A percentile compares a stretch with the other conserved stretches of the same genome.
phyloP scores from a whole-genome alignment of 2,329 filamentous ascomycete species.

The Ophiostoma perfectum region DNA sequence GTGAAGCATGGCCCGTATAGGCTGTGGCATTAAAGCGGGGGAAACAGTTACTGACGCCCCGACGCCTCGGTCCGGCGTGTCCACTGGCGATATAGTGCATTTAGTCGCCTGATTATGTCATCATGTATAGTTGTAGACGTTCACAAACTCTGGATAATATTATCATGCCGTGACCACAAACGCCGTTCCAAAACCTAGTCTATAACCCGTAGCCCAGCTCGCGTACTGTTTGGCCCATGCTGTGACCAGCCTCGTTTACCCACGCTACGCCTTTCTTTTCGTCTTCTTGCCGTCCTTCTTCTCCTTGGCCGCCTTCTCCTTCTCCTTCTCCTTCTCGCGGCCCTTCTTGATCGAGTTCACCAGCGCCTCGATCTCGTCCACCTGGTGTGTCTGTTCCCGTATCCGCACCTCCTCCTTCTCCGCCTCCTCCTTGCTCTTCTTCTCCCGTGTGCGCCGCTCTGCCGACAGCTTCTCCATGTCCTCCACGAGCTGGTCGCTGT shows the following conservation, averaged over 20 bases:
- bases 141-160: too few relatives aligned
- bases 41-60: not conserved
- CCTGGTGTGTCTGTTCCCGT: slow-evolving; percentile 27
- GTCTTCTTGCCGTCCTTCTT: slow-evolving; percentile 26
- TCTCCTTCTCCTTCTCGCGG: slow-evolving; percentile 30
- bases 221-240: too few relatives aligned
- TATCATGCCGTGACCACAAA: too few relatives aligned
- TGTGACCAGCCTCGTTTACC: too few relatives aligned
- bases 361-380: slow-evolving; percentile 35
- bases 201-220: too few relatives aligned
- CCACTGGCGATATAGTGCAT: not conserved
- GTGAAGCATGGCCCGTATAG: not conserved
- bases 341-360: slow-evolving; percentile 44
- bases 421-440: slow-evolving; percentile 1
- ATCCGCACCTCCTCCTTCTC: slow-evolving; percentile 32
- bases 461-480: slow-evolving; percentile 75
- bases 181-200: too few relatives aligned
- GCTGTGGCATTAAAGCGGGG: not conserved
- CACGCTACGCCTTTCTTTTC: slow-evolving; percentile 13
- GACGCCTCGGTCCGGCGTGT: not conserved
- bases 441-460: slow-evolving; percentile 34
- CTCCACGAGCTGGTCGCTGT: slow-evolving; percentile 79
- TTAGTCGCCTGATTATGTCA: slow-evolving; percentile 3
- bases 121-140: not conserved
- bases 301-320: slow-evolving; percentile 12